Evolutionary conservation across 345 rosid genomes (phyloP).

Genomic region (Camelina sativa): DNA sequence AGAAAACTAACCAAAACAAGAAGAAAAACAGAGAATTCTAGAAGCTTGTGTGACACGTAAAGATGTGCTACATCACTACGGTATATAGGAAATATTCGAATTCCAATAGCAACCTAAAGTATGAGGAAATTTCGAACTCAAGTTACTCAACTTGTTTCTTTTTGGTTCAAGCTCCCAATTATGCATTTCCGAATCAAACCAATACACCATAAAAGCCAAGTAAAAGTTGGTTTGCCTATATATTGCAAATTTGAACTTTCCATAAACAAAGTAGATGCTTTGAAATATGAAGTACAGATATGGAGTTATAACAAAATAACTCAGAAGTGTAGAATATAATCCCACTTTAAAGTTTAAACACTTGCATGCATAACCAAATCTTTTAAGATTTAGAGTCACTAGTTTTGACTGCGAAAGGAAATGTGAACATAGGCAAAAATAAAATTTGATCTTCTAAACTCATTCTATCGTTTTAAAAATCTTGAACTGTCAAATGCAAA

Average conservation of each 20-base stretch:
- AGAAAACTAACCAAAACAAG: no score
- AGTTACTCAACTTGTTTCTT: not conserved
- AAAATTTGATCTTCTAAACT: no score
- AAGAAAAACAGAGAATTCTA: no score
- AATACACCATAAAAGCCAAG: conserved; percentile 6
- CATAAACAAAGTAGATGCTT: conserved; percentile 20
- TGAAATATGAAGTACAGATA: not conserved
- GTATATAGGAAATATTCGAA: not conserved
- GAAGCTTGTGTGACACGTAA: no score
- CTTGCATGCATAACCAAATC: not conserved
- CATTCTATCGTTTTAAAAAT: no score
- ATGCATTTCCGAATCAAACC: conserved; percentile 3
- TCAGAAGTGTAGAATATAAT: conserved; percentile 2
- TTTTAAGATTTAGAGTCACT: no score
- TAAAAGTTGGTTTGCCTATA: conserved; percentile 13
- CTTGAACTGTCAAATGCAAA: no score
- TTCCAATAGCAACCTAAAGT: no score
- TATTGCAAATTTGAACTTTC: conserved; percentile 17
- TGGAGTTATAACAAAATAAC: not conserved
- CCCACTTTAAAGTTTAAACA: conserved; percentile 2
- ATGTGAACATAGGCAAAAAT: no score
- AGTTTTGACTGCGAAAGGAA: no score
- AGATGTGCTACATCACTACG: not conserved
- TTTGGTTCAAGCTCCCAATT: conserved; percentile 6
- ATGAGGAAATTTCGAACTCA: not conserved